Evolutionary conservation across 140 eudicot genomes (phyloP), one percentile per base, ranked within the genome.

Genomic region (Cichorium intybus): DNA sequence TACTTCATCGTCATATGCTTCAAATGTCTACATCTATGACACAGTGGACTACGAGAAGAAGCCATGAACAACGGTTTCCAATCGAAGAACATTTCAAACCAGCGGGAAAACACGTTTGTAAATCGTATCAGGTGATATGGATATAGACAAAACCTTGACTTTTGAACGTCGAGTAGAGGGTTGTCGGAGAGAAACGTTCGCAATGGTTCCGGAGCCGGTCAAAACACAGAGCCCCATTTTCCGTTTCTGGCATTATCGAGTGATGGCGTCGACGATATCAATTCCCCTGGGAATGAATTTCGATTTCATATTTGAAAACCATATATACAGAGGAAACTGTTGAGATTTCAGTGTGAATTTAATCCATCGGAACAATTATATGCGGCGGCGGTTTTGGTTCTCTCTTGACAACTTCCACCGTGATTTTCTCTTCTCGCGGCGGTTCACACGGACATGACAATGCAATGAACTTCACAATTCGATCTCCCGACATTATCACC

Each of bases 401-500:
- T n/a, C n/a, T 66, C 55, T 51, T 62, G 65, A 75, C 80, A 70
- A 69, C 75, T 5, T 77, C 71, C 11, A 62, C 24, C 26, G 18
- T 27, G 20, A 78, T 64, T 52, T 63, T 73, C 48, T 70, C 83
- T 6, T 69, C 67, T 7, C 84, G 69, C 24, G 78, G 79, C 33
- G 90, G 95, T 71, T 85, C 64, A 46, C 95, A 78, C 10, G 95
- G 95, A 62, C 93, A 89, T 24, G 97, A 95, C 73, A 89, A 41
- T 10, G 97, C 97, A 64, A 89, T 89, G 69, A 89, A 89, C 74
- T 56, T 89, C 1, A 93, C 83, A 5, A 86, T 67, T 1, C 75
- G 77, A 63, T 89, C 95, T 60, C 97, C 96, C 1, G 96, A 86
- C 95, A 88, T 88, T 68, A 88, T 48, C 26, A 88, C 96, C 56